Evolutionary conservation across 2,329 filamentous ascomycete species (phyloP).

Genomic region (Periglandula ipomoeae): DNA sequence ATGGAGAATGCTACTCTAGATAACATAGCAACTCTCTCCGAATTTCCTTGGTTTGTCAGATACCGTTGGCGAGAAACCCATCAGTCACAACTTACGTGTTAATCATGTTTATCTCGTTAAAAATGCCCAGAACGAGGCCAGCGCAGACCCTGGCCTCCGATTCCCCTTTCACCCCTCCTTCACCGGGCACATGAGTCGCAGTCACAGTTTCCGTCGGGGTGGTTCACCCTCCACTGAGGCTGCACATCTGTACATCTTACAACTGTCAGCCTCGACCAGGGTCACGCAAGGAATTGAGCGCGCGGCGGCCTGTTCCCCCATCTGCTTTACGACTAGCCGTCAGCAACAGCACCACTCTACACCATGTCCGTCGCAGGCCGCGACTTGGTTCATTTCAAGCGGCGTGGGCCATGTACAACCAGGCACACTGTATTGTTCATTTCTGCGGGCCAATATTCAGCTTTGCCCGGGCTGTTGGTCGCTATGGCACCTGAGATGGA

Average conservation of each 20-base stretch:
- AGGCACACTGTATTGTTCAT: neutral
- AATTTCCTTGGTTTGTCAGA: too few relatives aligned
- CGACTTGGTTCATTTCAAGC: constrained; percentile 7
- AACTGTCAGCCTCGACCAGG: constrained; percentile 8
- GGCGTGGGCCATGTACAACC: constrained; percentile 2
- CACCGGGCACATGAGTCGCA: constrained; percentile 2
- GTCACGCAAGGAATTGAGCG: constrained; percentile 4
- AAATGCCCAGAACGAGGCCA: too few relatives aligned
- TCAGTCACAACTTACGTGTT: too few relatives aligned
- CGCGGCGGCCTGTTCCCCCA: neutral
- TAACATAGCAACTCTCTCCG: too few relatives aligned
- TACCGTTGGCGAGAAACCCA: too few relatives aligned
- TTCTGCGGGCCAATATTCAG: constrained; percentile 7
- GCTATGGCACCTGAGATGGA: constrained; percentile 6
- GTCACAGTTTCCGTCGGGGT: constrained; percentile 7
- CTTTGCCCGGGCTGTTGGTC: constrained; percentile 9
- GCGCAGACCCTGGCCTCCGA: neutral
- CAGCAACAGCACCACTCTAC: constrained; percentile 6
- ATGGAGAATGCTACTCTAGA: too few relatives aligned
- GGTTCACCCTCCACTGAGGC: constrained; percentile 9
- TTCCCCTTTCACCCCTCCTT: constrained; percentile 3
- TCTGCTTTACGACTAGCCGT: neutral
- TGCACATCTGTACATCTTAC: constrained; percentile 7
- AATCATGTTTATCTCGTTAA: too few relatives aligned
- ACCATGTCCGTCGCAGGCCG: constrained; percentile 6